Percentiles rank a stretch among this genome's conserved stretches.
Conservation (phyloP, 2,329 filamentous ascomycete genomes). For the Pseudogymnoascus sp. region DNA sequence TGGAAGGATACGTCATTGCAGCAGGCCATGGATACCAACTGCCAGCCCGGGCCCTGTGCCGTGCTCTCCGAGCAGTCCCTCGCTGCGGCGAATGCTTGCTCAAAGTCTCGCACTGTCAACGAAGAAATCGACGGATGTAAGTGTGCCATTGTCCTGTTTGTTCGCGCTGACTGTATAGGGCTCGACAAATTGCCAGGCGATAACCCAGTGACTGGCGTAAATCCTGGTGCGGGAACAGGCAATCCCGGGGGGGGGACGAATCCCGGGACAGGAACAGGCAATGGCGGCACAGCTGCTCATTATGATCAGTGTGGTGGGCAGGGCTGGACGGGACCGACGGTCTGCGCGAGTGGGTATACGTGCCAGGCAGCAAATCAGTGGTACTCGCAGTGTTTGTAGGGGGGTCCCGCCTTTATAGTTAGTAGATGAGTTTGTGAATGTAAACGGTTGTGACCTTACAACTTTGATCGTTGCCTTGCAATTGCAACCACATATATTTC, state of each 20-base stretch:
- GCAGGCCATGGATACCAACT: conserved; percentile 39
- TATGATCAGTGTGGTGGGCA: background rate
- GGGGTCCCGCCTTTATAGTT: too few relatives aligned
- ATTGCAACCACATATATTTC: too few relatives aligned
- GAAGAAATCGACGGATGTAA: conserved; percentile 43
- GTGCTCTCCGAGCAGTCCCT: conserved; percentile 38
- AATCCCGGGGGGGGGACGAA: background rate
- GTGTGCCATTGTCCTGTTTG: conserved; percentile 16
- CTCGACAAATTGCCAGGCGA: conserved; percentile 11
- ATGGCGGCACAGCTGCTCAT: conserved; percentile 17
- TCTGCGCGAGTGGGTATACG: conserved; percentile 8
- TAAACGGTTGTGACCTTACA: too few relatives aligned
- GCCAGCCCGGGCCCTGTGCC: conserved; percentile 40
- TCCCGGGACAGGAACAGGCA: background rate
- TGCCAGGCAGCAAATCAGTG: conserved; percentile 17
- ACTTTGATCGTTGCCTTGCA: too few relatives aligned
- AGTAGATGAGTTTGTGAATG: background rate
- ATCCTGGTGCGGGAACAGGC: conserved; percentile 1
- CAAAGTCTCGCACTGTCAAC: conserved; percentile 37
- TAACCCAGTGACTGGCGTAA: conserved; percentile 10
- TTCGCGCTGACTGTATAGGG: conserved; percentile 6
- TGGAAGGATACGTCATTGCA: conserved; percentile 43
- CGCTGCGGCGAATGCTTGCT: conserved; percentile 39
- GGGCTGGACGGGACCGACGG: conserved; percentile 5
- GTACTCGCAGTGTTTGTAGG: conserved; percentile 14